Percentiles rank a stretch among this genome's conserved stretches.
Conservation (phyloP, 352 stramenopile genomes). For the Globisporangium polare region DNA sequence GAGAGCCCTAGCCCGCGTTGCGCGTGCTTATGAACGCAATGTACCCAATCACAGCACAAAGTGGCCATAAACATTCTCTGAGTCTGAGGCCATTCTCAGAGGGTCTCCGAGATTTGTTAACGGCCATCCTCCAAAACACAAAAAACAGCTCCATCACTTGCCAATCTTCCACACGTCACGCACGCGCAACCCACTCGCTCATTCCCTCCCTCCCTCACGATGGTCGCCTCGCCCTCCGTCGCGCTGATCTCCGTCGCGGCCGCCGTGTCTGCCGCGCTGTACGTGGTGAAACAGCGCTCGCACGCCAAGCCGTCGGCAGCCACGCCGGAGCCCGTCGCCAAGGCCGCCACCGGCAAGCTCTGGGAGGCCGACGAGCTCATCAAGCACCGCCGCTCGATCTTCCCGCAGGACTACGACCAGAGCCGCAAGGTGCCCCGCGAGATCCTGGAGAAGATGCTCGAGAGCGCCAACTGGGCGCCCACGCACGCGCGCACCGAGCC, state of each 20-base stretch:
- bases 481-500: slow-evolving; percentile 76
- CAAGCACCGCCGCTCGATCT: slow-evolving; percentile 67
- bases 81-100: slow-evolving; percentile 4
- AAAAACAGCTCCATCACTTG: background rate
- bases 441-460: slow-evolving; percentile 71
- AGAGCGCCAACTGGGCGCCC: slow-evolving; percentile 75
- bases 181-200: background rate
- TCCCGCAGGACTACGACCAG: slow-evolving; percentile 63
- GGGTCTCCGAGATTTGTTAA: too few species aligned
- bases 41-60: background rate
- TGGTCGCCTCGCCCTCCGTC: slow-evolving; percentile 19
- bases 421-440: slow-evolving; percentile 42
- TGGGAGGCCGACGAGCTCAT: slow-evolving; percentile 77
- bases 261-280: slow-evolving; percentile 33
- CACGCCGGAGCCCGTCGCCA: slow-evolving; percentile 18
- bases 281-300: slow-evolving; percentile 32
- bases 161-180: slow-evolving; percentile 1
- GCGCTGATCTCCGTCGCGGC: slow-evolving; percentile 26
- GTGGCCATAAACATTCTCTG: slow-evolving; percentile 12
- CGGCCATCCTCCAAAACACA: too few species aligned
- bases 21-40: background rate
- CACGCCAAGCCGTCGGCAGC: slow-evolving; percentile 10
- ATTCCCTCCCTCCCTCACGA: slow-evolving; percentile 10
- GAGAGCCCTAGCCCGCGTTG: too few species aligned
- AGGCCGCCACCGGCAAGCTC: slow-evolving; percentile 29